Evolutionary conservation across 148 eudicot genomes (phyloP).

Genomic region (Arctostaphylos glauca): DNA sequence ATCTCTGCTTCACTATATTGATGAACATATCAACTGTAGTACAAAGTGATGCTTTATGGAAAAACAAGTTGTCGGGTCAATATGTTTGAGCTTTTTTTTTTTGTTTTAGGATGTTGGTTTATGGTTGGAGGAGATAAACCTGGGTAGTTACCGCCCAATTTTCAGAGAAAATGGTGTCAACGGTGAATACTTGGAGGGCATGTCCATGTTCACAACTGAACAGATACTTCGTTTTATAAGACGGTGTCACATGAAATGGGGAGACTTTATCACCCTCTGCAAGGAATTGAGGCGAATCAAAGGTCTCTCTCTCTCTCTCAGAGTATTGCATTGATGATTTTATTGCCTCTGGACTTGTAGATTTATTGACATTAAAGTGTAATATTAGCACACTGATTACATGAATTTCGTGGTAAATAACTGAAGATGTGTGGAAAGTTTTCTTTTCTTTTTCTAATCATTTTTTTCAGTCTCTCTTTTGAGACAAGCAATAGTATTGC

Average conservation of each 20-base stretch:
- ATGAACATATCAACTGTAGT: not conserved
- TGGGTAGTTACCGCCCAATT: slow-evolving; percentile 71
- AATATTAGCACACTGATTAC: not conserved
- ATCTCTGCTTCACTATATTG: not conserved
- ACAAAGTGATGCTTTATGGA: not conserved
- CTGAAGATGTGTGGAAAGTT: not conserved
- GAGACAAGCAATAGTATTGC: not conserved
- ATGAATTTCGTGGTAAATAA: not conserved
- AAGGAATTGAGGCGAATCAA: slow-evolving; percentile 94
- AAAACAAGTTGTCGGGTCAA: not conserved
- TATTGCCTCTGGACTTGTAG: not conserved
- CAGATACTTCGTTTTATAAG: slow-evolving; percentile 94
- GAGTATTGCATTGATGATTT: too few relatives aligned
- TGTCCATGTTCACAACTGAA: slow-evolving; percentile 98
- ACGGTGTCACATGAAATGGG: slow-evolving; percentile 99
- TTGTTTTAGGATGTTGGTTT: slow-evolving; percentile 84
- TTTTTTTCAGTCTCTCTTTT: not conserved
- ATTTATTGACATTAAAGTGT: not conserved
- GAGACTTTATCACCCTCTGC: slow-evolving; percentile 92
- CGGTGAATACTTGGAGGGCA: slow-evolving; percentile 95
- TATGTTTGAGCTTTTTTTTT: not conserved
- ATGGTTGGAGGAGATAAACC: slow-evolving; percentile 90
- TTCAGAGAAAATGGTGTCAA: slow-evolving; percentile 89
- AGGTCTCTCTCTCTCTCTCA: slow-evolving; percentile 40
- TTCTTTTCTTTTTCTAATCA: not conserved